These are phyloP conservation scores for Boletellus emodensis DNA, from an alignment of 768 basidiomycete species.

Conservation along the genomic window DNA sequence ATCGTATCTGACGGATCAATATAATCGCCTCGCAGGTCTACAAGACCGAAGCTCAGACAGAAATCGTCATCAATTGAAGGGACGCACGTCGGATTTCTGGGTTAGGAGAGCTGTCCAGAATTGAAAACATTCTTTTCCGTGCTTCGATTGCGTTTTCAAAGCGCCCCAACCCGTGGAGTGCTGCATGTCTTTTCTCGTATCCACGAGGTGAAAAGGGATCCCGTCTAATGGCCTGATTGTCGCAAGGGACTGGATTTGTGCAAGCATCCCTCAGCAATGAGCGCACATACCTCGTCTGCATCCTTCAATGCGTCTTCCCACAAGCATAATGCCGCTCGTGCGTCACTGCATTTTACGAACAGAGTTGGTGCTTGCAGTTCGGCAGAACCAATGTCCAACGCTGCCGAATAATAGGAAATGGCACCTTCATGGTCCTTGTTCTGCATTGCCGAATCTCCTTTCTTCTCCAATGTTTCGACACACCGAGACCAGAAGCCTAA, in stretches of 20 bases:
- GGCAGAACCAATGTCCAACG: not conserved
- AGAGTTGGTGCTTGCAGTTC: not conserved
- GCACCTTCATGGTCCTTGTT: conserved; percentile 2
- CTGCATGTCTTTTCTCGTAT: conserved; percentile 15
- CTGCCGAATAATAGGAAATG: conserved; percentile 10
- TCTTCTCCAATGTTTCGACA: not conserved
- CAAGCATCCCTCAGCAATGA: not conserved
- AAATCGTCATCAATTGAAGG: not conserved
- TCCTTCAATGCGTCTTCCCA: conserved; percentile 15
- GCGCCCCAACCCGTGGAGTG: conserved; percentile 8
- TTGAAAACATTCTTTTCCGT: conserved; percentile 5
- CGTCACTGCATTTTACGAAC: conserved; percentile 15
- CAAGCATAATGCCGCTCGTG: not conserved
- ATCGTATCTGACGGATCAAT: conserved; percentile 7
- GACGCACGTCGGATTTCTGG: conserved; percentile 11
- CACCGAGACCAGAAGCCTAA: conserved; percentile 12
- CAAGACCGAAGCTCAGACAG: not conserved
- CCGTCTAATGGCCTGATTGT: conserved; percentile 6
- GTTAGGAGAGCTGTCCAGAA: conserved; percentile 9
- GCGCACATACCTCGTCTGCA: conserved; percentile 13
- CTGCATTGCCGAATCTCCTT: conserved; percentile 9
- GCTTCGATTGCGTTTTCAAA: conserved; percentile 10
- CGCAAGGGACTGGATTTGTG: not conserved
- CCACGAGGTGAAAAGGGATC: conserved; percentile 12
- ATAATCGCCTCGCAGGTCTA: conserved; percentile 10